Evolutionary conservation across 805 yeast species (phyloP).

Genomic region (Lachancea nothofagi): DNA sequence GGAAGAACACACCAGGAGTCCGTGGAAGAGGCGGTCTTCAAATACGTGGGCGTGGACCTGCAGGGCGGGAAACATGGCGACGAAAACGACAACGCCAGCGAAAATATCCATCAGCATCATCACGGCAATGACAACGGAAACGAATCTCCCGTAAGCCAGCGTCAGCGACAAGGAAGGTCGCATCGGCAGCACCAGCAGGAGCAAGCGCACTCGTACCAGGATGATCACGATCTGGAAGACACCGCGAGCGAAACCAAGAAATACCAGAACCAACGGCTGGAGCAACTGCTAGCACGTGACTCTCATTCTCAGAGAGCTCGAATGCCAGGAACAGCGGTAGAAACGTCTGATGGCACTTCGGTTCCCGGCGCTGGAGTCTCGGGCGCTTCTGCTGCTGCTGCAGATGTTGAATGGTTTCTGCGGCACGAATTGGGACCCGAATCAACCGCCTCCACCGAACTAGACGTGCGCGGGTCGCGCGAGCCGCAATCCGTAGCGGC

Average conservation of each 20-base stretch:
- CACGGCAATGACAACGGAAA: too few relatives aligned
- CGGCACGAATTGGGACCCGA: slow-evolving; percentile 16
- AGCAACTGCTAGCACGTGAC: slow-evolving; percentile 7
- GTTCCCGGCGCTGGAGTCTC: slow-evolving; percentile 13
- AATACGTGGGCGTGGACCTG: slow-evolving; percentile 61
- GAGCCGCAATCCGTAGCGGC: slow-evolving; percentile 26
- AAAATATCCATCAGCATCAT: neutral
- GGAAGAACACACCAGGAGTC: slow-evolving; percentile 29
- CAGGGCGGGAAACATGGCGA: slow-evolving; percentile 29
- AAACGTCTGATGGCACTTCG: too few relatives aligned
- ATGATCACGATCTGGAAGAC: slow-evolving; percentile 22
- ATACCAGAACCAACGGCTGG: slow-evolving; percentile 11
- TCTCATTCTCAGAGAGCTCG: slow-evolving; percentile 8
- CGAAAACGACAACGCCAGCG: slow-evolving; percentile 28
- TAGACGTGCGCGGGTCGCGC: slow-evolving; percentile 6
- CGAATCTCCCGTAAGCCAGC: too few relatives aligned
- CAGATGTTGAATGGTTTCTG: slow-evolving; percentile 25
- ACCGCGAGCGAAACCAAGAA: slow-evolving; percentile 29
- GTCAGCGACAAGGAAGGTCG: too few relatives aligned
- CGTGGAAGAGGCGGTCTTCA: slow-evolving; percentile 77
- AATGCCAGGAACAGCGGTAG: neutral
- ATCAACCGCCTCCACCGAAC: neutral
- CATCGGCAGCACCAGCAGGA: neutral
- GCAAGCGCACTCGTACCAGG: slow-evolving; percentile 3
- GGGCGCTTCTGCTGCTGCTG: slow-evolving; percentile 8